Evolutionary conservation across 2,329 filamentous ascomycete species (phyloP), one percentile per base, ranked within the genome.

Genomic region (Bipolaris cookei): DNA sequence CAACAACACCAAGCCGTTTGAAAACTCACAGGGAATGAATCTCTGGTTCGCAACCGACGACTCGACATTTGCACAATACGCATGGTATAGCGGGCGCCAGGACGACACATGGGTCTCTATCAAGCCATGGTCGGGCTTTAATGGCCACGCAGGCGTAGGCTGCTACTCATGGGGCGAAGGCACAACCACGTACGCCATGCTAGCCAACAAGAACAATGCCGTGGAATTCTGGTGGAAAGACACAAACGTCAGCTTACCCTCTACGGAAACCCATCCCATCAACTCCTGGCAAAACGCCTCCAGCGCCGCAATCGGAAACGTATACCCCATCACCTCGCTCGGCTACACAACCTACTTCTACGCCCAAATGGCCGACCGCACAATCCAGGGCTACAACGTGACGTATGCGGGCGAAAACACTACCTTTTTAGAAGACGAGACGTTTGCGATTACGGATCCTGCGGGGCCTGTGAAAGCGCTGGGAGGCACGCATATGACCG

Each of bases 201-300:
- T 81, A 54, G 73, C 78, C 13, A 78, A 79, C 54, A 53, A 69
- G 11, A 34, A 76, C 4, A 76, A 79, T 56, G 67, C 70, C 3
- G 70, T 77, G 1, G 76, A 80, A 46, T 70, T 81, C 30, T 79
- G 71, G 62, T 81, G 79, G 79, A 79, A 77, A 61, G 79, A 81
- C 52, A 76, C 75, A 2, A 76, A 80, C 56, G 70, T 64, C 5
- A 77, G 65, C 4, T 47, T 66, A 3, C 58, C 59, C 1, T 66
- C 68, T 3, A 73, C 67, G 1, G 61, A 67, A 4, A 34, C 53
- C 0, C 79, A 80, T 46, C 78, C 77, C 0, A 76, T 79, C 62
- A 80, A 80, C 35, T 57, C 64, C 2, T 80, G 78, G 76, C 48
- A 55, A 21, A 75, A 75, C 56, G 61, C 72, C 4, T 64, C 62